Percentiles rank a stretch among this genome's conserved stretches.
These are phyloP conservation scores for Cystobasidium onofrii DNA, from an alignment of 768 basidiomycete species.

Conservation along the genomic window DNA sequence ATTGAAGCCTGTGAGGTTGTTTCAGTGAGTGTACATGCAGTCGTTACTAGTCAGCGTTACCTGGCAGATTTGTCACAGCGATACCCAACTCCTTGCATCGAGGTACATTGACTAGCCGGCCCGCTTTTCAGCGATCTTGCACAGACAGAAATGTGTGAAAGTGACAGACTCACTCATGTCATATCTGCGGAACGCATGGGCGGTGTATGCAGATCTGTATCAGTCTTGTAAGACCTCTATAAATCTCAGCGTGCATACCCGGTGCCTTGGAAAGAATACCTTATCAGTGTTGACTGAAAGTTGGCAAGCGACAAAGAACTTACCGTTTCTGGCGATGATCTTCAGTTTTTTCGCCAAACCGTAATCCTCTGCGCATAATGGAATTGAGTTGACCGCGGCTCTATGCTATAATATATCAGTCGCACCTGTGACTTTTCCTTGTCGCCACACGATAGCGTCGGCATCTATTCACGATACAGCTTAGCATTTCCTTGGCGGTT, in stretches of 20 bases:
- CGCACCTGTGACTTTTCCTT: not conserved
- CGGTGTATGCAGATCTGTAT: not conserved
- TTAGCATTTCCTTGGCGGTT: too few relatives aligned
- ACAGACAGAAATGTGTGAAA: not conserved
- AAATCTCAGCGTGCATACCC: not conserved
- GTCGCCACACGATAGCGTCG: conserved; percentile 22
- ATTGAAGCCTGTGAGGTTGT: conserved; percentile 12
- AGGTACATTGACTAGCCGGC: conserved; percentile 3
- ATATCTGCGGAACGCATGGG: not conserved
- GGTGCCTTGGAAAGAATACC: not conserved
- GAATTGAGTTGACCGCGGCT: not conserved
- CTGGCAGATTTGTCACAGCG: conserved; percentile 26
- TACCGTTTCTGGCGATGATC: conserved; percentile 31
- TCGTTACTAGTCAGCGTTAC: not conserved
- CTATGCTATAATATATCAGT: not conserved
- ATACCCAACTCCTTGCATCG: conserved; percentile 16
- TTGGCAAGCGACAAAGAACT: not conserved
- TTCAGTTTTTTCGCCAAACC: conserved; percentile 16
- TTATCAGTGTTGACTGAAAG: not conserved
- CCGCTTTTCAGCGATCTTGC: not conserved
- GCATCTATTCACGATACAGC: conserved; percentile 6
- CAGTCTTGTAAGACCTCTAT: not conserved
- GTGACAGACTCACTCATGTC: conserved; percentile 16
- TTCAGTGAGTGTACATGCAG: too few relatives aligned
- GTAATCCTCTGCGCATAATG: conserved; percentile 9